phyloP scores from a whole-genome alignment of 306 rosid species.

The Acmispon strigosus region DNA sequence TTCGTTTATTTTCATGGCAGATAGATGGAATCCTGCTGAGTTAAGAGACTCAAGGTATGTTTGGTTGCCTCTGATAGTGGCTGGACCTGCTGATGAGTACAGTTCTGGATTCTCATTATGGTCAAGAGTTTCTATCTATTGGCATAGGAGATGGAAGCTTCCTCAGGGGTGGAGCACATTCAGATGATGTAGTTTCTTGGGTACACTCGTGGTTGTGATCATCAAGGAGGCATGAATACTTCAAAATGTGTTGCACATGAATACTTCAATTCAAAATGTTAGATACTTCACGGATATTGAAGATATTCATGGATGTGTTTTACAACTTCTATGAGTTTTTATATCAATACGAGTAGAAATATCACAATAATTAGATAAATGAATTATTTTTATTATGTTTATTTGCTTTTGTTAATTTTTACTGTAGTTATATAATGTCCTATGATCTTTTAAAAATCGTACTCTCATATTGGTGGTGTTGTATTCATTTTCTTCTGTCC shows the following conservation, averaged over 20 bases:
- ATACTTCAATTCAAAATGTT: not conserved
- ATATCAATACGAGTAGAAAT: too few relatives aligned
- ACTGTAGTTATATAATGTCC: too few relatives aligned
- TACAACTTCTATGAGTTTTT: not conserved
- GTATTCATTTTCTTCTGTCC: too few relatives aligned
- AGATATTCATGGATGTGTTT: too few relatives aligned
- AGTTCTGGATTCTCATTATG: constrained; percentile 68
- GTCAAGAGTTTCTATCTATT: constrained; percentile 83
- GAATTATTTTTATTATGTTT: too few relatives aligned
- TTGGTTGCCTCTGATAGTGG: constrained; percentile 90
- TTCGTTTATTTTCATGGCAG: constrained; percentile 79
- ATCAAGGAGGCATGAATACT: not conserved
- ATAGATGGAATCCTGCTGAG: constrained; percentile 86
- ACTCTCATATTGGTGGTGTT: too few relatives aligned
- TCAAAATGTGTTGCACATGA: not conserved
- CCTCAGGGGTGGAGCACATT: constrained; percentile 62
- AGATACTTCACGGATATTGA: too few relatives aligned
- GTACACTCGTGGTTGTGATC: constrained; percentile 16
- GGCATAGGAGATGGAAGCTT: constrained; percentile 92
- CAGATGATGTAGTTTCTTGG: constrained; percentile 18
- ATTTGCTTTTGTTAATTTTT: too few relatives aligned
- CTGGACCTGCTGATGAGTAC: constrained; percentile 67
- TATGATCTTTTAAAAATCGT: too few relatives aligned
- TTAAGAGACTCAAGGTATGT: constrained; percentile 83
- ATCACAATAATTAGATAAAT: too few relatives aligned